Percentiles rank a stretch among this genome's conserved stretches.
These are phyloP conservation scores for Hericium erinaceus DNA, from an alignment of 768 basidiomycete genomes.

Conservation along the genomic window DNA sequence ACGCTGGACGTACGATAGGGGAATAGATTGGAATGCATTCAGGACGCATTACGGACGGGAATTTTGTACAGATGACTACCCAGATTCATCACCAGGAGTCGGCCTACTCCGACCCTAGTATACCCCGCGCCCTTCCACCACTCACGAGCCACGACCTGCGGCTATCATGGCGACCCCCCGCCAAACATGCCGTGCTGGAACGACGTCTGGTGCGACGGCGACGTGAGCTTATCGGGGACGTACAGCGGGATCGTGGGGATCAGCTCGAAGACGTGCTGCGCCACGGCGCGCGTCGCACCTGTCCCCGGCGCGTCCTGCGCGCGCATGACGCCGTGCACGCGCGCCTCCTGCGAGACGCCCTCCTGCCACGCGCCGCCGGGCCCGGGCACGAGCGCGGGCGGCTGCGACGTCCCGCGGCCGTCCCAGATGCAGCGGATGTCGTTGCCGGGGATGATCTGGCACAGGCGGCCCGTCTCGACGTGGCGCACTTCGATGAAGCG, in stretches of 20 bases:
- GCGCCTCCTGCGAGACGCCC: conserved; percentile 62
- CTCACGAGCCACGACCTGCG: neutral
- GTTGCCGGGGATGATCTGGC: conserved; percentile 73
- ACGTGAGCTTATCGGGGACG: conserved; percentile 38
- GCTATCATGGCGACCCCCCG: conserved; percentile 9
- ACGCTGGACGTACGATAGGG: too few species aligned
- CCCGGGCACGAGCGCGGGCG: conserved; percentile 27
- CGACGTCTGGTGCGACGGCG: conserved; percentile 23
- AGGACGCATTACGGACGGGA: too few species aligned
- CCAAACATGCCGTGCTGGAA: conserved; percentile 25
- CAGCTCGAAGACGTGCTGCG: conserved; percentile 71
- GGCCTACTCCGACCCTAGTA: too few species aligned
- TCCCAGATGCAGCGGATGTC: conserved; percentile 89
- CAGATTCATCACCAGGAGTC: too few species aligned
- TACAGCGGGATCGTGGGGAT: conserved; percentile 69
- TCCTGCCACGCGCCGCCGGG: conserved; percentile 37
- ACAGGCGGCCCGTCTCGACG: conserved; percentile 67
- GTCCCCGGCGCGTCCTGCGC: conserved; percentile 30
- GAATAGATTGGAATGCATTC: too few species aligned
- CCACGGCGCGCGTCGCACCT: conserved; percentile 36
- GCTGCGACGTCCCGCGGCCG: conserved; percentile 44
- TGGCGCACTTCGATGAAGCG: conserved; percentile 89
- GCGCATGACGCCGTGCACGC: conserved; percentile 84
- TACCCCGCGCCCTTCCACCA: neutral
- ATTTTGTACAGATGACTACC: too few species aligned